Base-by-base conservation (phyloP, 805 yeast species). In the Candida krabiensis region DNA sequence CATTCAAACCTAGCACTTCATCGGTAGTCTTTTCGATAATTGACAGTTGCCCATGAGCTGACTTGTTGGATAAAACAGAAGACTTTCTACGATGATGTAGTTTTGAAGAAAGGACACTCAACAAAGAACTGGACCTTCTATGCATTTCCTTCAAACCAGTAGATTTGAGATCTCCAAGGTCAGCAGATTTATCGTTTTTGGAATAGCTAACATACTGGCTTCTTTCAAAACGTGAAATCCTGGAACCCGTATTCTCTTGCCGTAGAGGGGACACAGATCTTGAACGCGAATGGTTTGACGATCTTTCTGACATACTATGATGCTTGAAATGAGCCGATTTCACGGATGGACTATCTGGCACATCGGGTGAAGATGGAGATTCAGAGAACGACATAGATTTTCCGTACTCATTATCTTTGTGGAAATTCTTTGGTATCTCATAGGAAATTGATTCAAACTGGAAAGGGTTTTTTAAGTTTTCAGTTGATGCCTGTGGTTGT, bases 361-460 rank as follows among this genome's bases (percentile, higher is more conserved):
- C 16, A 24, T 35, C 36, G 31, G 21, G 25, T 26, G 30, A 35
- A 6, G 39, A 27, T 9, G 45, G 30, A 3, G 40, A 11, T 25
- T 46, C 53, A 13, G 43, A 40, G 6, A 45, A 24, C 2, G 54
- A 50, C 47, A 44, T 38, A 4, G 50, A 38, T 9, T 43, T 43
- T 4, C 41, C 38, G 31, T 44, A 50, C 17, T 41, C 48, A 33
- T 44, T 44, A 28, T 48, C 55, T 30, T 37, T 46, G 31, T 50
- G 61, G 30, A 56, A 55, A 28, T 54, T 48, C 21, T 55, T 52
- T 9, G 66, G 61, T n/a, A 60, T 47, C 28, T 63, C 66, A 39
- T 63, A 63, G 2, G 43, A 38, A 28, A 55, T 38, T 14, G 63
- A 45, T 39, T 63, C 64, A 44, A 56, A 63, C 35, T 60, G 59